Evolutionary conservation across 2,329 filamentous ascomycete species (phyloP).

Genomic region (Tolypocladium ophioglossoides): DNA sequence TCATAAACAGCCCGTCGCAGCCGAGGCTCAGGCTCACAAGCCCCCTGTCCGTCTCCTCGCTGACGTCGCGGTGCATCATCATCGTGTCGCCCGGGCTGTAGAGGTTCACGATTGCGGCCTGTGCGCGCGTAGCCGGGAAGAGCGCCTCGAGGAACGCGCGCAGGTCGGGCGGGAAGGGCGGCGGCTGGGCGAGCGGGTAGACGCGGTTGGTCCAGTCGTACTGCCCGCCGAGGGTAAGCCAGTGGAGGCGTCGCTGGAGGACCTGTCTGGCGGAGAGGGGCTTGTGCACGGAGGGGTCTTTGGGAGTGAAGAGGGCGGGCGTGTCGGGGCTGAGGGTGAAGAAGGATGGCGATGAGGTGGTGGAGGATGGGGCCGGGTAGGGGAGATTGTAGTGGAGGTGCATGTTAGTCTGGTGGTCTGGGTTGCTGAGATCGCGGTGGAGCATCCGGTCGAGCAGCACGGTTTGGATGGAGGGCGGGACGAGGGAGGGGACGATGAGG

Average conservation of each 20-base stretch:
- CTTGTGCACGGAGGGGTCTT: slow-evolving; percentile 64
- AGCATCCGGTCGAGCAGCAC: slow-evolving; percentile 62
- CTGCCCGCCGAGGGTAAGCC: slow-evolving; percentile 90
- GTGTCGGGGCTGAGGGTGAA: slow-evolving; percentile 39
- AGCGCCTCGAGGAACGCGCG: slow-evolving; percentile 53
- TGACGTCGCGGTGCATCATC: slow-evolving; percentile 88
- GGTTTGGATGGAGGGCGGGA: slow-evolving; percentile 60
- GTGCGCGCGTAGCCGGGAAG: slow-evolving; percentile 67
- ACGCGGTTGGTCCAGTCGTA: slow-evolving; percentile 89
- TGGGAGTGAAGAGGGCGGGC: slow-evolving; percentile 51
- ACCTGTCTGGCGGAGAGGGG: slow-evolving; percentile 59
- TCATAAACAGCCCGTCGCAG: slow-evolving; percentile 82
- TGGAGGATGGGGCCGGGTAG: slow-evolving; percentile 45
- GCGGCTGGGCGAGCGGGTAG: slow-evolving; percentile 61
- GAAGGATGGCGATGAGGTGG: slow-evolving; percentile 36
- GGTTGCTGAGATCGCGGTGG: slow-evolving; percentile 64
- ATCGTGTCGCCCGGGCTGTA: slow-evolving; percentile 87
- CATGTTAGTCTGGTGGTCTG: slow-evolving; percentile 77
- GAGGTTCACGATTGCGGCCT: slow-evolving; percentile 90
- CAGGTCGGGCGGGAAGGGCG: slow-evolving; percentile 65
- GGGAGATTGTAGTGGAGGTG: slow-evolving; percentile 68
- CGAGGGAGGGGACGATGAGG: slow-evolving; percentile 61
- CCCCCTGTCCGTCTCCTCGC: slow-evolving; percentile 68
- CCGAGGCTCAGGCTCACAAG: slow-evolving; percentile 82
- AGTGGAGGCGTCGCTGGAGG: slow-evolving; percentile 72